A percentile compares a stretch with the other conserved stretches of the same genome.
These are phyloP conservation scores for Penicillium crystallinum DNA, from an alignment of 495 filamentous ascomycete species.

Conservation along the genomic window DNA sequence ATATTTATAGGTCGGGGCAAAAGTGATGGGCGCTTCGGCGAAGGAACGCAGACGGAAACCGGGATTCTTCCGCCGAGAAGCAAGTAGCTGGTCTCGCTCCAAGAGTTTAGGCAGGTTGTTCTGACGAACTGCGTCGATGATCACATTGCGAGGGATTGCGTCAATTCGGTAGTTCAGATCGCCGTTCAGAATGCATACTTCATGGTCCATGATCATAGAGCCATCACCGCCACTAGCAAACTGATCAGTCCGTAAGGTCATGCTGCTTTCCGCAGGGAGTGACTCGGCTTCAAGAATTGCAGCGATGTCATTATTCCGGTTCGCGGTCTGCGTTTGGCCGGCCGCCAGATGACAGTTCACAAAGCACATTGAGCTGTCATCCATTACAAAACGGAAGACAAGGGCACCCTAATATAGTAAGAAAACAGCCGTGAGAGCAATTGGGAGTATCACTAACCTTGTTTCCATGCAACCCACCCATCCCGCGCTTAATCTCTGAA, in stretches of 20 bases:
- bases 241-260: constrained; percentile 58
- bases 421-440: not conserved
- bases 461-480: constrained; percentile 91
- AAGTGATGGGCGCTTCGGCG: constrained; percentile 78
- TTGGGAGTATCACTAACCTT: constrained; percentile 51
- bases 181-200: constrained; percentile 91
- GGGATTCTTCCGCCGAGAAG: constrained; percentile 79
- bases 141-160: constrained; percentile 86
- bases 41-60: constrained; percentile 84
- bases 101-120: constrained; percentile 86
- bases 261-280: constrained; percentile 62
- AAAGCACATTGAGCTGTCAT: constrained; percentile 91
- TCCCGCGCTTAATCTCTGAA: constrained; percentile 86
- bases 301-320: constrained; percentile 90
- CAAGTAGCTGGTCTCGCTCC: constrained; percentile 87
- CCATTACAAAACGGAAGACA: constrained; percentile 79
- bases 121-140: constrained; percentile 73
- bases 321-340: constrained; percentile 80
- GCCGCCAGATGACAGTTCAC: constrained; percentile 97
- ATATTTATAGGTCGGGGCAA: constrained; percentile 97
- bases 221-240: constrained; percentile 90
- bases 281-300: constrained; percentile 76
- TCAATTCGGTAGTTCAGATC: constrained; percentile 99
- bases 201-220: constrained; percentile 93
- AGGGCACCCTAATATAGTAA: constrained; percentile 64